Conservation (phyloP, 2,329 filamentous ascomycete genomes). For the Xylaria sp. region DNA sequence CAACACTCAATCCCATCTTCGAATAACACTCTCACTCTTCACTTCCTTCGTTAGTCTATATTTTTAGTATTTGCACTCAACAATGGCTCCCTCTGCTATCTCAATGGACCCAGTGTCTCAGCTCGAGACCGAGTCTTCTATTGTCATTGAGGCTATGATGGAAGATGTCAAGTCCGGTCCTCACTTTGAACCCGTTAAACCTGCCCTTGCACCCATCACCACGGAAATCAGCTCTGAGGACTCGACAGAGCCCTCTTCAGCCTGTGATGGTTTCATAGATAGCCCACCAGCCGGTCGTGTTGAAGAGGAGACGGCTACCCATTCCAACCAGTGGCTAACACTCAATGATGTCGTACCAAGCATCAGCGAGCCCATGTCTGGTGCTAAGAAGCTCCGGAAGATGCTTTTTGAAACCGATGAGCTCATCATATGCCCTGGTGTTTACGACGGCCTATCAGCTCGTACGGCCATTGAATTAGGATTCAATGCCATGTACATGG, state of each 20-base stretch:
- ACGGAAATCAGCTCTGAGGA: conserved; percentile 29
- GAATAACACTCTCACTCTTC: conserved; percentile 6
- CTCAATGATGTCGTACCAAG: conserved; percentile 43
- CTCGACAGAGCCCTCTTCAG: conserved; percentile 31
- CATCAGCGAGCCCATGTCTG: conserved; percentile 44
- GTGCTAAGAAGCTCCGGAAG: conserved; percentile 50
- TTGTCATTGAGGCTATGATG: conserved; percentile 37
- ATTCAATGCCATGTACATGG: conserved; percentile 64
- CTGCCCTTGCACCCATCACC: conserved; percentile 27
- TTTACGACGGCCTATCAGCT: conserved; percentile 63
- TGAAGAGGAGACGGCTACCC: conserved; percentile 10
- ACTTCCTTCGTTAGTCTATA: not conserved
- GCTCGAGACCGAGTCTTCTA: conserved; percentile 38
- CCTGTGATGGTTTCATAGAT: conserved; percentile 34
- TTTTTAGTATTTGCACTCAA: not conserved
- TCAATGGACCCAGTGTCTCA: conserved; percentile 36
- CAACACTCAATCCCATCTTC: not conserved
- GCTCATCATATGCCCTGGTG: conserved; percentile 59
- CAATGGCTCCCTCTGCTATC: conserved; percentile 39
- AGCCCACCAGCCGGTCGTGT: conserved; percentile 15
- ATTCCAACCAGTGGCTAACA: conserved; percentile 30
- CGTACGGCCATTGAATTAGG: conserved; percentile 60
- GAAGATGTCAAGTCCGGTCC: conserved; percentile 36
- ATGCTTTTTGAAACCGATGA: conserved; percentile 49
- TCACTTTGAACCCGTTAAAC: conserved; percentile 38